These are phyloP conservation scores for Auxenochlorella protothecoides DNA, from an alignment of 139 green algal genomes.

Conservation along the genomic window DNA sequence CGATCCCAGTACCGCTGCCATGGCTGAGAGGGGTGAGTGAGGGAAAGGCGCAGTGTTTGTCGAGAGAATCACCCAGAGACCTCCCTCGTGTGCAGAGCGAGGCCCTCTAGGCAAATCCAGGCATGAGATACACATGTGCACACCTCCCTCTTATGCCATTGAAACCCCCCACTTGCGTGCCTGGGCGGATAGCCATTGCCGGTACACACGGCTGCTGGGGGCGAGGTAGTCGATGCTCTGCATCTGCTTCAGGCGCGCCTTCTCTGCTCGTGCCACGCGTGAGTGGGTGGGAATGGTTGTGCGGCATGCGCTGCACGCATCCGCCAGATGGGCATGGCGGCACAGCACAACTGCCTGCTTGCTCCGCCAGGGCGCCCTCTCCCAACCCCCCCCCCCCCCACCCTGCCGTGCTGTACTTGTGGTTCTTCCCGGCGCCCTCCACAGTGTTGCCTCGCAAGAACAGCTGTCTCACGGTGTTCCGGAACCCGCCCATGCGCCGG, in stretches of 20 bases:
- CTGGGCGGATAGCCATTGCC: conserved; percentile 59
- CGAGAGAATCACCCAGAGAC: conserved; percentile 3
- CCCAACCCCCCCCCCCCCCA: no score
- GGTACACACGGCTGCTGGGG: conserved; percentile 65
- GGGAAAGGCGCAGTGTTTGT: conserved; percentile 1
- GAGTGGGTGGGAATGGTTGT: no score
- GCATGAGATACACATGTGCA: no score
- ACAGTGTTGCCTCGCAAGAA: conserved; percentile 23
- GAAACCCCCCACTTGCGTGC: neutral
- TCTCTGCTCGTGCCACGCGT: conserved; percentile 16
- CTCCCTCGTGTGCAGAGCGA: no score
- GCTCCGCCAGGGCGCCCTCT: no score
- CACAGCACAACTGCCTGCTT: no score
- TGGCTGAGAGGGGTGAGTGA: neutral
- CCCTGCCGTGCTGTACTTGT: conserved; percentile 51
- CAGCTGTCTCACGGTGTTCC: neutral
- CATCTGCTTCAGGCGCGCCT: conserved; percentile 42
- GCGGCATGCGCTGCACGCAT: no score
- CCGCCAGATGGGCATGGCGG: no score
- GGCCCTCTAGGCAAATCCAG: no score
- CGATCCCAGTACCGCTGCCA: conserved; percentile 57
- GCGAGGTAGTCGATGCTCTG: conserved; percentile 85
- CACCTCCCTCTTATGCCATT: no score
- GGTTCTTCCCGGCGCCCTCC: conserved; percentile 47
- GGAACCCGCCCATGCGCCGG: neutral